These are phyloP conservation scores for Auricularia sp. DNA, from an alignment of 768 basidiomycete species.

Conservation along the genomic window DNA sequence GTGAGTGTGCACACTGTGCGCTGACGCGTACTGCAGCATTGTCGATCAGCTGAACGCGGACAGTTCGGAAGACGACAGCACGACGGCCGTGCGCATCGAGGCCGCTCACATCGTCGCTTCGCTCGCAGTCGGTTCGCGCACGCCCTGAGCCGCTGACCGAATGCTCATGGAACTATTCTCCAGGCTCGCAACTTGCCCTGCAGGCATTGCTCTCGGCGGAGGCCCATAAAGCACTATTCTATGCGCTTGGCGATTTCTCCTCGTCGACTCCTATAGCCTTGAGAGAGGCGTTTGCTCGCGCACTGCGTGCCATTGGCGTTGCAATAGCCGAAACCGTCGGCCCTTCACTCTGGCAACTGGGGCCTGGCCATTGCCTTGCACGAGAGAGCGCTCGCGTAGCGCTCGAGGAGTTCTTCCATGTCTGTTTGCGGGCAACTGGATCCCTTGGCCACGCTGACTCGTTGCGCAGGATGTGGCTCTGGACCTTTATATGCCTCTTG, in stretches of 20 bases:
- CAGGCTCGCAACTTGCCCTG: slow-evolving; percentile 55
- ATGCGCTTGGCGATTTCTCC: slow-evolving; percentile 43
- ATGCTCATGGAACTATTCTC: neutral
- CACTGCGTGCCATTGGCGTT: slow-evolving; percentile 45
- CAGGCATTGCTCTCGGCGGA: slow-evolving; percentile 44
- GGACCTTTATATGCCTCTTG: slow-evolving; percentile 57
- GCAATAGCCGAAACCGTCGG: slow-evolving; percentile 60
- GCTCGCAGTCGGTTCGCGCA: slow-evolving; percentile 47
- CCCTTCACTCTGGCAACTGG: slow-evolving; percentile 58
- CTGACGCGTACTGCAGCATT: slow-evolving; percentile 31
- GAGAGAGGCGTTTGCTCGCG: slow-evolving; percentile 51
- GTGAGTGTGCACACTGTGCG: neutral
- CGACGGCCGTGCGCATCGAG: slow-evolving; percentile 41
- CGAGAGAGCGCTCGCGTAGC: slow-evolving; percentile 45
- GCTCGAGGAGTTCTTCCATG: slow-evolving; percentile 51
- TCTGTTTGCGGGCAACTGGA: slow-evolving; percentile 15
- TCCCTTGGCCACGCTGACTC: neutral
- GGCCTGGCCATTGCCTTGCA: slow-evolving; percentile 30
- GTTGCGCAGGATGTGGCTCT: slow-evolving; percentile 41
- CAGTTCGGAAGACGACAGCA: slow-evolving; percentile 32
- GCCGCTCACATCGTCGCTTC: slow-evolving; percentile 69
- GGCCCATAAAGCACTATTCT: slow-evolving; percentile 50
- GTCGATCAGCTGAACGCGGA: slow-evolving; percentile 47
- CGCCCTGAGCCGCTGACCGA: neutral
- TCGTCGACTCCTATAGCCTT: slow-evolving; percentile 30